Evolutionary conservation across 176 grass and related monocot genomes (phyloP).

Genomic region (Otatea glauca): DNA sequence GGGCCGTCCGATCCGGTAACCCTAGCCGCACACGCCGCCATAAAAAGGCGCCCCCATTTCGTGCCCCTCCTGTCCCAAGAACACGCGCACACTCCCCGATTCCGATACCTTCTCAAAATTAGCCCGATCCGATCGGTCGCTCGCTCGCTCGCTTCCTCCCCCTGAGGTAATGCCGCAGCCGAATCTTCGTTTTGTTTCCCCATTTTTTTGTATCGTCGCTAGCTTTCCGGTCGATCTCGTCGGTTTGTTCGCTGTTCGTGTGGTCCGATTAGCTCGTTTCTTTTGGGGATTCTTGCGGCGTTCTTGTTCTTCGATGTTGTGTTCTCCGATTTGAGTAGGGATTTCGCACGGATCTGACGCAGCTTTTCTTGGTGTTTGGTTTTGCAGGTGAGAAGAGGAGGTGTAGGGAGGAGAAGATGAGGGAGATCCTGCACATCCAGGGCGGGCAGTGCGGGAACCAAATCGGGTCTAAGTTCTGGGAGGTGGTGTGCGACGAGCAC

Average conservation of each 20-base stretch:
- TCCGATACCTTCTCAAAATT: slow-evolving; percentile 8
- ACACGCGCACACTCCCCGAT: background rate
- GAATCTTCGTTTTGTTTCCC: background rate
- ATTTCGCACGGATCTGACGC: background rate
- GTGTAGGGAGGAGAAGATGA: slow-evolving; percentile 50
- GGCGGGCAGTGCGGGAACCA: slow-evolving; percentile 86
- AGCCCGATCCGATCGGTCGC: background rate
- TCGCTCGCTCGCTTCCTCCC: background rate
- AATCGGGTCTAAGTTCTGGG: slow-evolving; percentile 91
- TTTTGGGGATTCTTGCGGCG: background rate
- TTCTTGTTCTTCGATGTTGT: background rate
- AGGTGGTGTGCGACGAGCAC: slow-evolving; percentile 89
- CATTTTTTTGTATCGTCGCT: background rate
- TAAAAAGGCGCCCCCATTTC: slow-evolving; percentile 27
- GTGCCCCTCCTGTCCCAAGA: background rate
- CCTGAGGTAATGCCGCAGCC: slow-evolving; percentile 19
- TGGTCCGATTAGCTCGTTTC: background rate
- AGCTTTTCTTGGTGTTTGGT: background rate
- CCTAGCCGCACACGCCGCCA: slow-evolving; percentile 42
- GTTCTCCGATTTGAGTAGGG: background rate
- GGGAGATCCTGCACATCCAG: slow-evolving; percentile 92
- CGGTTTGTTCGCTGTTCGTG: background rate
- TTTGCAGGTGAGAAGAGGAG: background rate
- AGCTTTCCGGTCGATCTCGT: background rate
- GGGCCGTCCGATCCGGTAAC: slow-evolving; percentile 34